These are phyloP conservation scores for Alternaria sp. DNA, from an alignment of 2,329 filamentous ascomycete species.

Conservation along the genomic window DNA sequence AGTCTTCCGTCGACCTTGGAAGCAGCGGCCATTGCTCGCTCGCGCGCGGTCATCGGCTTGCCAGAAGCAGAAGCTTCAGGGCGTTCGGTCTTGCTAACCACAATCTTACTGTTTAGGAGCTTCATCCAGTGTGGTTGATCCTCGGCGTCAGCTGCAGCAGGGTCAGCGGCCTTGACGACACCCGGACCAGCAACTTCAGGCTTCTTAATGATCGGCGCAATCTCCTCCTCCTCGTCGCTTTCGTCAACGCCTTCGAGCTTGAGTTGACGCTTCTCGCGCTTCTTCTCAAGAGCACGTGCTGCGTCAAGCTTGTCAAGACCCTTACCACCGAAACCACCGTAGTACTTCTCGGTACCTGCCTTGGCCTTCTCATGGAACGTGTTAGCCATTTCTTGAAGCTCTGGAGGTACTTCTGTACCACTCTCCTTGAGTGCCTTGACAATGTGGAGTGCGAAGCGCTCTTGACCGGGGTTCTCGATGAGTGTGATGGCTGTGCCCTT, in stretches of 20 bases:
- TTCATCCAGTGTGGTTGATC: conserved; percentile 44
- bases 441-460: conserved; percentile 87
- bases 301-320: conserved; percentile 91
- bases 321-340: conserved; percentile 90
- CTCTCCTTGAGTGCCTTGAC: conserved; percentile 93
- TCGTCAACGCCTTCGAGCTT: conserved; percentile 90
- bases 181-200: conserved; percentile 55
- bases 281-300: conserved; percentile 85
- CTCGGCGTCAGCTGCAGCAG: conserved; percentile 23
- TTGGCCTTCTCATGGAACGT: conserved; percentile 90
- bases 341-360: conserved; percentile 86
- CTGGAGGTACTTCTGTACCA: conserved; percentile 80
- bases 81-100: conserved; percentile 74
- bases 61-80: conserved; percentile 57
- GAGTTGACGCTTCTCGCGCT: conserved; percentile 77
- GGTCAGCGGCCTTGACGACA: conserved; percentile 41
- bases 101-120: conserved; percentile 71
- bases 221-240: conserved; percentile 80
- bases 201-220: conserved; percentile 65
- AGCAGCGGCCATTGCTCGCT: conserved; percentile 89
- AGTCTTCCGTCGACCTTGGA: conserved; percentile 90
- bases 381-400: conserved; percentile 67
- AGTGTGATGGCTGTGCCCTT: conserved; percentile 96
- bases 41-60: conserved; percentile 68
- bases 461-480: conserved; percentile 89